These are phyloP conservation scores for Magnusiomyces suaveolens DNA, from an alignment of 1,139 yeast genomes.

Conservation along the genomic window DNA sequence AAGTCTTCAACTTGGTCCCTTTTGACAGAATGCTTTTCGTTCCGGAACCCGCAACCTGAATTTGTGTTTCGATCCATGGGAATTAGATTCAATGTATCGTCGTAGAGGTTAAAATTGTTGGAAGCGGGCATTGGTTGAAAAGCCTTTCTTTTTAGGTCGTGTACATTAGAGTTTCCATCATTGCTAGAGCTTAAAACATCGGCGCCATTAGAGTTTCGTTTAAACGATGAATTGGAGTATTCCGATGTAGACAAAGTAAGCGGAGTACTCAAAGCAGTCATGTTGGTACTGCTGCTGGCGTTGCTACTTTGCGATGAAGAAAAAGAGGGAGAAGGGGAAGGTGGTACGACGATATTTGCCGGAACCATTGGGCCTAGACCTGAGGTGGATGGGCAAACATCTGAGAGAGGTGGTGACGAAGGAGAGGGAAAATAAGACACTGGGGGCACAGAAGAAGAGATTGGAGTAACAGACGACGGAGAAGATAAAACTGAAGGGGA, in stretches of 20 bases:
- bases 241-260: neutral
- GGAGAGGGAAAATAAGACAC: neutral
- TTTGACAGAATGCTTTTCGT: too few relatives aligned
- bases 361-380: neutral
- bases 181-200: neutral
- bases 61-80: neutral
- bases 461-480: neutral
- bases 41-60: neutral
- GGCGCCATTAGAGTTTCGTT: neutral
- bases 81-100: too few relatives aligned
- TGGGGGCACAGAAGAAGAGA: neutral
- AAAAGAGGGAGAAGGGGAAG: neutral
- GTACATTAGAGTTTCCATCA: neutral
- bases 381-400: neutral
- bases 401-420: neutral
- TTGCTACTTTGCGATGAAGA: neutral
- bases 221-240: neutral
- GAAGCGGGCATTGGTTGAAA: neutral
- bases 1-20: conserved; percentile 4
- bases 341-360: neutral
- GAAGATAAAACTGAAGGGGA: neutral
- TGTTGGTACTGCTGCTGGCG: neutral
- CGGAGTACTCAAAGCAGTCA: neutral
- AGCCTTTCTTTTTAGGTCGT: neutral
- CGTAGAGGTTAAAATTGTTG: neutral